Evolutionary conservation across 1,284 basidiomycete genomes (phyloP).

Genomic region (Pseudozyma sp.): DNA sequence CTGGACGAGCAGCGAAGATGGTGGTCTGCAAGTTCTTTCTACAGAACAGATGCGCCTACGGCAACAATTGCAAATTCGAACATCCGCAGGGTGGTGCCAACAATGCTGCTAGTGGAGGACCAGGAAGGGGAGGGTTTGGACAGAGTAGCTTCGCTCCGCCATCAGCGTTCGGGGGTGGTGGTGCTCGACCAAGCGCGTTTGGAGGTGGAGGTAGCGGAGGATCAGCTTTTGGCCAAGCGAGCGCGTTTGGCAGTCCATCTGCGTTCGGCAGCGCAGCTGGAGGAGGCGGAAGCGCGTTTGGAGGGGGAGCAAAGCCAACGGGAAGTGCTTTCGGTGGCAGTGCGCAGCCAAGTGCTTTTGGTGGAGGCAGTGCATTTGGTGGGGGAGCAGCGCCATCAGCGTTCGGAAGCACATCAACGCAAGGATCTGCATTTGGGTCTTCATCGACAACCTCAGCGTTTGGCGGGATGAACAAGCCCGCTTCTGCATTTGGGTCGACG

Average conservation of each 20-base stretch:
- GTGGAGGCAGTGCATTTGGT: conserved; percentile 19
- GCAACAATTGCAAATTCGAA: conserved; percentile 57
- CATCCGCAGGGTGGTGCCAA: conserved; percentile 38
- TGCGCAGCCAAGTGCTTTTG: conserved; percentile 5
- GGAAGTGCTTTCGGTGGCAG: conserved; percentile 21
- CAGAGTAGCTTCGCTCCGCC: conserved; percentile 44
- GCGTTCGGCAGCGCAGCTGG: conserved; percentile 31
- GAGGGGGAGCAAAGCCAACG: conserved; percentile 14
- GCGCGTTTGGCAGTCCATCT: conserved; percentile 39
- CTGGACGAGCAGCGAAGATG: conserved; percentile 15
- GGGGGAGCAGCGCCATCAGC: conserved; percentile 23
- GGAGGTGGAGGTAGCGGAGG: conserved; percentile 16
- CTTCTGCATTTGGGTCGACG: conserved; percentile 22
- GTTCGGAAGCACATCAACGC: conserved; percentile 17
- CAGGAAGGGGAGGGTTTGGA: conserved; percentile 28
- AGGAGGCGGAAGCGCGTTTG: conserved; percentile 25
- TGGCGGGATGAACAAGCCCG: background rate
- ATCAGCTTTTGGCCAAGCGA: conserved; percentile 31
- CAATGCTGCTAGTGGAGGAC: background rate
- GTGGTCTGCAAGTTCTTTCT: conserved; percentile 56
- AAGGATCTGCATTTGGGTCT: conserved; percentile 27
- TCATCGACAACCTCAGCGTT: background rate
- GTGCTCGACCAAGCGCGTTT: conserved; percentile 11
- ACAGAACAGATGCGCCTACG: conserved; percentile 51
- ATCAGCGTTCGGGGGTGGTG: conserved; percentile 31